Evolutionary conservation across 2,329 filamentous ascomycete species (phyloP).

Genomic region (Xylariaceae sp.): DNA sequence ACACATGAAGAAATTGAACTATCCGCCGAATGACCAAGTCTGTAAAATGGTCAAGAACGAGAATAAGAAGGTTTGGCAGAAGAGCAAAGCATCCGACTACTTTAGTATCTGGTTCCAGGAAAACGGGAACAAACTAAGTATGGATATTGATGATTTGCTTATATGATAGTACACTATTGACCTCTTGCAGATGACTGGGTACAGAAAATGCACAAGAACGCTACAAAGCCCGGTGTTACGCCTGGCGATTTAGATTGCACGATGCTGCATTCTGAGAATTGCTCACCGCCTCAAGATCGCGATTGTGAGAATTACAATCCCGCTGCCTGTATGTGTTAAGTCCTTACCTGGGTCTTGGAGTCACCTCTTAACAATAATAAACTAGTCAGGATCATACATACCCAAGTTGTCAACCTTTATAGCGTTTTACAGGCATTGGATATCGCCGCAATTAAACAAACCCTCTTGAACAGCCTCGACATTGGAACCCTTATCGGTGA

Average conservation of each 20-base stretch:
- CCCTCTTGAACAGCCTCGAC: neutral
- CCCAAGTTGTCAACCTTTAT: neutral
- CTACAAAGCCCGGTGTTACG: constrained; percentile 1
- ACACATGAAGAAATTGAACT: neutral
- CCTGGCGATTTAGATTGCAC: constrained; percentile 5
- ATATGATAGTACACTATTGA: neutral
- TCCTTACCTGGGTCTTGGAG: neutral
- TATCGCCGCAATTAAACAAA: constrained; percentile 2
- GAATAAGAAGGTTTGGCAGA: neutral
- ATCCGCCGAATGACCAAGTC: constrained; percentile 2
- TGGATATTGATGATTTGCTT: neutral
- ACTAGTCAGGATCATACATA: constrained; percentile 3
- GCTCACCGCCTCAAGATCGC: neutral
- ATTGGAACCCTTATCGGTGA: neutral
- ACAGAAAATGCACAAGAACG: constrained; percentile 7
- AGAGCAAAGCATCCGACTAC: constrained; percentile 6
- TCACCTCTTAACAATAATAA: neutral
- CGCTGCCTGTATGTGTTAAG: constrained; percentile 1
- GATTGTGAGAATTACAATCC: constrained; percentile 7
- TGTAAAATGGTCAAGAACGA: constrained; percentile 5
- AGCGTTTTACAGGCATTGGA: constrained; percentile 5
- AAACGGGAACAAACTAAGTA: neutral
- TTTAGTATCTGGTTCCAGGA: neutral
- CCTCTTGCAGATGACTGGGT: constrained; percentile 2
- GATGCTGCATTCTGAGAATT: constrained; percentile 2